Conservation (phyloP, 352 stramenopile species). For the Globisporangium canariense region DNA sequence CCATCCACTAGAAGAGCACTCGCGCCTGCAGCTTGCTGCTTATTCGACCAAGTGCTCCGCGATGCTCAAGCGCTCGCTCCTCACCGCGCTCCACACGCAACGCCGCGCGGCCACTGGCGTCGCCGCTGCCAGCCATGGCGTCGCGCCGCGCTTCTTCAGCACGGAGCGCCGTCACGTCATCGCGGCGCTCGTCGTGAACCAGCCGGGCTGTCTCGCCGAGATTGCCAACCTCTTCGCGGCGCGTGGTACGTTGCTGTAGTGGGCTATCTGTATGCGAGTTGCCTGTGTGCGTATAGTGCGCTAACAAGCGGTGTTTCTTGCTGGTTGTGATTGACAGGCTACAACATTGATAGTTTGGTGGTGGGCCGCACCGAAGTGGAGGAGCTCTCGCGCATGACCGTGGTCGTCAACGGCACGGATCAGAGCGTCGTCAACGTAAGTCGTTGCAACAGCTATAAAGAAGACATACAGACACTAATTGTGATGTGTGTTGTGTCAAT, state of each 20-base stretch:
- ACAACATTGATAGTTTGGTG: slow-evolving; percentile 89
- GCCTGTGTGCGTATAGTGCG: background rate
- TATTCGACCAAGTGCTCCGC: slow-evolving; percentile 12
- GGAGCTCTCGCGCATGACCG: slow-evolving; percentile 84
- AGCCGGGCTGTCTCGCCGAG: slow-evolving; percentile 80
- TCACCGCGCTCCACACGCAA: slow-evolving; percentile 15
- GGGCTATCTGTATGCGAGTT: background rate
- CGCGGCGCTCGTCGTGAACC: slow-evolving; percentile 80
- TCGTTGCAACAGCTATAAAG: background rate
- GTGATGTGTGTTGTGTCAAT: slow-evolving; percentile 7
- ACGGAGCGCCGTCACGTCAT: slow-evolving; percentile 77
- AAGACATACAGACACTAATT: slow-evolving; percentile 1
- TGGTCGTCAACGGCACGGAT: slow-evolving; percentile 79
- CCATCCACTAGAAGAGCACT: background rate
- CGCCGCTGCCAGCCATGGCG: slow-evolving; percentile 15
- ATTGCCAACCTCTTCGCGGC: slow-evolving; percentile 85
- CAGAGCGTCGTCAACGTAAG: slow-evolving; percentile 74
- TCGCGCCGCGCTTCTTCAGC: slow-evolving; percentile 33
- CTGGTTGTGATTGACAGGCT: slow-evolving; percentile 27
- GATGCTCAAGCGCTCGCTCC: slow-evolving; percentile 20
- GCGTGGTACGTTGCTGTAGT: slow-evolving; percentile 40
- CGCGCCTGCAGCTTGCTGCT: background rate
- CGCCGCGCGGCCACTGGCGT: slow-evolving; percentile 9
- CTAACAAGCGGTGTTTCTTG: background rate
- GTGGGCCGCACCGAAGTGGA: slow-evolving; percentile 82